Percentiles rank a stretch among this genome's conserved stretches.
Conservation (phyloP, 169 alveolate species). For the Plasmodium berghei region DNA sequence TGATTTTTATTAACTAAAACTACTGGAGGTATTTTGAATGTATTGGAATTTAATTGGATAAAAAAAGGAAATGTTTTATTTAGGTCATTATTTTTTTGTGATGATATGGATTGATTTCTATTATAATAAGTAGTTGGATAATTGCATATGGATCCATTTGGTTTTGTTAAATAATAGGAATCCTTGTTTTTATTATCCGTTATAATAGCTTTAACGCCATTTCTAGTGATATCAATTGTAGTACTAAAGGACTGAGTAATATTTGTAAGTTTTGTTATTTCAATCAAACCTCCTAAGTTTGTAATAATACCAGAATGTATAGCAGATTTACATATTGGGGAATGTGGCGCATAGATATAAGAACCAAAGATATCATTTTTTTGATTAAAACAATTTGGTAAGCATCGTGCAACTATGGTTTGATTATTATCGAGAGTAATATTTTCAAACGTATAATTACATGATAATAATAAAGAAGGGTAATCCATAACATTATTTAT, state of each 20-base stretch:
- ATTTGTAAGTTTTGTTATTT: conserved; percentile 45
- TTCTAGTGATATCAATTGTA: conserved; percentile 43
- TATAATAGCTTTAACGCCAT: conserved; percentile 42
- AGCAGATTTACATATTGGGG: conserved; percentile 82
- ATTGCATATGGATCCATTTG: conserved; percentile 47
- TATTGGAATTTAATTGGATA: conserved; percentile 45
- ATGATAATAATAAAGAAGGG: conserved; percentile 52
- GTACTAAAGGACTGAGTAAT: conserved; percentile 51
- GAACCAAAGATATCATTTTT: conserved; percentile 71
- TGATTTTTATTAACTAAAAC: conserved; percentile 50
- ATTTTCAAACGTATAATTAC: conserved; percentile 71
- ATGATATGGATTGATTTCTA: conserved; percentile 25
- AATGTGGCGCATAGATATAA: conserved; percentile 76
- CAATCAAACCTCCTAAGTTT: conserved; percentile 74
- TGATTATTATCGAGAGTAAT: conserved; percentile 1
- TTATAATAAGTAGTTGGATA: conserved; percentile 61
- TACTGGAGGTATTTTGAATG: conserved; percentile 37
- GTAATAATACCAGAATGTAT: conserved; percentile 82
- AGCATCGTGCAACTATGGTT: conserved; percentile 42
- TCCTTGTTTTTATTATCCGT: conserved; percentile 17
- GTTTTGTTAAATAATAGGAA: conserved; percentile 69
- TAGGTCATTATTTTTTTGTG: conserved; percentile 6
- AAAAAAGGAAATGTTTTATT: conserved; percentile 15
- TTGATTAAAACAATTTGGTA: conserved; percentile 52
- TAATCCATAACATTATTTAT: conserved; percentile 49